A percentile compares a stretch with the other conserved stretches of the same genome.
These are phyloP conservation scores for Taphrina communis DNA, from an alignment of 1,139 yeast species.

Conservation along the genomic window DNA sequence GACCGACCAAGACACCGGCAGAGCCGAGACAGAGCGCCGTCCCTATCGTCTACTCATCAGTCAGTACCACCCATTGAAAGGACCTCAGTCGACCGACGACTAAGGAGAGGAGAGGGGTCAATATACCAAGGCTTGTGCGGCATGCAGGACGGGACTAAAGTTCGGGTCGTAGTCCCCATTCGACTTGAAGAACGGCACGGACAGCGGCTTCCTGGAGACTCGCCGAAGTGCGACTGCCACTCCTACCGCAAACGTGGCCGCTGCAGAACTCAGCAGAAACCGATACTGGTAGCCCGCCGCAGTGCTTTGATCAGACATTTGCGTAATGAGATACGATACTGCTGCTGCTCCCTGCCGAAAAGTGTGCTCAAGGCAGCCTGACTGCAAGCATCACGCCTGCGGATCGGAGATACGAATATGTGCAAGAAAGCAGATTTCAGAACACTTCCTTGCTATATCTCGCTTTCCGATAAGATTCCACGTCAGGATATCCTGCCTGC, in stretches of 20 bases:
- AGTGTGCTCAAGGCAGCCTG: no score
- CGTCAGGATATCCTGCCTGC: no score
- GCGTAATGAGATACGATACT: no score
- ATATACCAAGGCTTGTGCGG: conserved; percentile 33
- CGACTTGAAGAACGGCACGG: conserved; percentile 30
- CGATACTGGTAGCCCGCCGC: conserved; percentile 8
- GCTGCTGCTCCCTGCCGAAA: no score
- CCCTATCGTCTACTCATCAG: conserved; percentile 22
- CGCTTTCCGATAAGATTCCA: no score
- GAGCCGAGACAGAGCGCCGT: conserved; percentile 29
- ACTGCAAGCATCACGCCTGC: no score
- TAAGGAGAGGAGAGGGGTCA: not conserved
- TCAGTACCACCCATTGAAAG: not conserved
- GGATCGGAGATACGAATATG: no score
- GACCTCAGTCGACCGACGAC: no score
- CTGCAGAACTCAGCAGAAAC: conserved; percentile 27
- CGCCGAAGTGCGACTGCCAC: conserved; percentile 14
- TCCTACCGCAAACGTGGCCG: conserved; percentile 28
- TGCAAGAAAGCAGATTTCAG: no score
- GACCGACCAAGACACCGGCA: conserved; percentile 22
- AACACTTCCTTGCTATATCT: no score
- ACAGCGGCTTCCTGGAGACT: conserved; percentile 16
- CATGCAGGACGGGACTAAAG: conserved; percentile 39
- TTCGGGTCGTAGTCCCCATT: conserved; percentile 21
- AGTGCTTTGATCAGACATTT: not conserved